phyloP scores from a whole-genome alignment of 106 monocot species.

The Dendrobium catenatum region DNA sequence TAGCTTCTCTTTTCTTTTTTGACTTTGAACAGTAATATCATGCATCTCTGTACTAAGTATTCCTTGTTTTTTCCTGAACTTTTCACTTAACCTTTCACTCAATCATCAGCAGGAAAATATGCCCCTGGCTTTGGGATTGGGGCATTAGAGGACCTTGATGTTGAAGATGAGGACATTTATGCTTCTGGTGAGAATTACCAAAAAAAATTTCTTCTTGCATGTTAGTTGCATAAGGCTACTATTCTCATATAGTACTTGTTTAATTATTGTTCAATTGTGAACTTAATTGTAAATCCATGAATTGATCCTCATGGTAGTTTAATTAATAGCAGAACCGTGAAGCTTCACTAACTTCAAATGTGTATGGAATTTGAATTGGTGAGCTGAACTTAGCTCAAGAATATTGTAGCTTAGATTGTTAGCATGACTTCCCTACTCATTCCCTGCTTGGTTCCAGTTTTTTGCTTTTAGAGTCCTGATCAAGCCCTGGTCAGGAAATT shows the following conservation, averaged over 20 bases:
- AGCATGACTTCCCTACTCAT: too few relatives aligned
- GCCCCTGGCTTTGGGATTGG: slow-evolving; percentile 99
- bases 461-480: too few relatives aligned
- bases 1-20: background rate
- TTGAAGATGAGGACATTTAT: slow-evolving; percentile 99
- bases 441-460: too few relatives aligned
- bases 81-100: slow-evolving; percentile 15
- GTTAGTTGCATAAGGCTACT: background rate
- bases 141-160: slow-evolving; percentile 89
- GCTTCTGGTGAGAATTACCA: slow-evolving; percentile 40
- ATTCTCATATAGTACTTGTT: background rate
- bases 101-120: slow-evolving; percentile 82
- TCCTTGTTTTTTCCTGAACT: slow-evolving; percentile 4
- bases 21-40: background rate
- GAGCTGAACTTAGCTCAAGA: too few relatives aligned
- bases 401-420: too few relatives aligned
- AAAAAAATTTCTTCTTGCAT: background rate
- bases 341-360: too few relatives aligned
- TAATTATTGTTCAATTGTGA: background rate
- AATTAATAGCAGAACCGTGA: background rate
- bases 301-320: background rate
- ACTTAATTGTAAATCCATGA: background rate
- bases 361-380: too few relatives aligned
- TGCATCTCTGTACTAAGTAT: background rate
- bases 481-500: too few relatives aligned